phyloP scores from a whole-genome alignment of 306 rosid genomes.

The Dryas alaskensis region DNA sequence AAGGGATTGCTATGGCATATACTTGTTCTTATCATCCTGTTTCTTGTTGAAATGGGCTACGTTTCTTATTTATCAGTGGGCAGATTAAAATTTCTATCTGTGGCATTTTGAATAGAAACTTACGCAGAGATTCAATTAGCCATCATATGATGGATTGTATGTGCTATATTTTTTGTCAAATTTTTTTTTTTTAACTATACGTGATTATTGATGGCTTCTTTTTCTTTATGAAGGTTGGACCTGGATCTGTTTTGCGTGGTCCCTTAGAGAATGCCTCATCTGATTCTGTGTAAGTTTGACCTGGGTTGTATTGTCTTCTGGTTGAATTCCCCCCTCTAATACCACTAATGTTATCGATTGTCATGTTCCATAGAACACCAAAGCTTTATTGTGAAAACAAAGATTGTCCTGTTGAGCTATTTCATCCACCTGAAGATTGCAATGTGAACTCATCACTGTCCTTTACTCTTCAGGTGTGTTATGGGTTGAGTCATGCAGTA shows the following conservation, averaged over 20 bases:
- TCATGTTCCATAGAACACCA: conserved; percentile 64
- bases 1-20: not conserved
- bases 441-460: conserved; percentile 90
- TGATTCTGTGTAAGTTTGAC: conserved; percentile 67
- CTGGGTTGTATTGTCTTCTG: conserved; percentile 22
- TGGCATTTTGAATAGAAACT: not conserved
- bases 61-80: not conserved
- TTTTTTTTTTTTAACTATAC: not conserved
- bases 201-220: conserved; percentile 21
- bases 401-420: conserved; percentile 74
- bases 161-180: not conserved
- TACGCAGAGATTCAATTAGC: not conserved
- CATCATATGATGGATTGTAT: not conserved
- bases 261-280: conserved; percentile 85
- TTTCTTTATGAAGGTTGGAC: conserved; percentile 70
- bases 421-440: conserved; percentile 98
- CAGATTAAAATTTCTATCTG: not conserved
- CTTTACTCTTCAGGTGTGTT: conserved; percentile 87
- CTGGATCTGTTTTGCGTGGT: conserved; percentile 91
- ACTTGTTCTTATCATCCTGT: not conserved
- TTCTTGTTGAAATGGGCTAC: not conserved
- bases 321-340: conserved; percentile 9
- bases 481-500: conserved; percentile 20
- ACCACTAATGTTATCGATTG: conserved; percentile 23
- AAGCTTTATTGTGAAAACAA: conserved; percentile 70